Evolutionary conservation across 139 green algal genomes (phyloP).

Genomic region (Ulvella scutata): DNA sequence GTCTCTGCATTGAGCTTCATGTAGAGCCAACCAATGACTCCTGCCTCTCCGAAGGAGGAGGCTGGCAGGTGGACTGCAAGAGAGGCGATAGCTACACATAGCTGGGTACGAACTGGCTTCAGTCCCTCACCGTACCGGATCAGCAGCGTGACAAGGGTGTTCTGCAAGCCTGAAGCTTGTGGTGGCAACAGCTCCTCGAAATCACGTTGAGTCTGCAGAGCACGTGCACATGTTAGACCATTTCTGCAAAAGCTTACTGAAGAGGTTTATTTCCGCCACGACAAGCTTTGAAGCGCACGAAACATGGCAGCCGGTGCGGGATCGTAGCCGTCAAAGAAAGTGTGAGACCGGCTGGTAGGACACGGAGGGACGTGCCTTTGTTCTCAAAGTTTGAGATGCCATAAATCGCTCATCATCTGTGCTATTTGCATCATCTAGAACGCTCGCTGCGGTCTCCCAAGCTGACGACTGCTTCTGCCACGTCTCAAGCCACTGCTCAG

Average conservation of each 20-base stretch:
- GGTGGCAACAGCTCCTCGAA: neutral
- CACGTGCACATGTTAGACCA: neutral
- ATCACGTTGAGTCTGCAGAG: neutral
- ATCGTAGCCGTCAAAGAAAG: no score
- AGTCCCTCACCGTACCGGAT: neutral
- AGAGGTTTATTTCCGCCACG: no score
- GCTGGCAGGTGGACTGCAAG: neutral
- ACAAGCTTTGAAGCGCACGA: no score
- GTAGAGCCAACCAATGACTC: neutral
- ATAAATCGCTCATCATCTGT: neutral
- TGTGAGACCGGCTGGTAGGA: no score
- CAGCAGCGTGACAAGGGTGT: neutral
- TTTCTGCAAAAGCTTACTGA: neutral
- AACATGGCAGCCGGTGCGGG: neutral
- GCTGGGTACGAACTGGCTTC: neutral
- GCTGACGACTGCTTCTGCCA: neutral
- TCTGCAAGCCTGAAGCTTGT: neutral
- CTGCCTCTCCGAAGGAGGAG: neutral
- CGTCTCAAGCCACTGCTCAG: neutral
- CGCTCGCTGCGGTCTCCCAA: neutral
- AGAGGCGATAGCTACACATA: neutral
- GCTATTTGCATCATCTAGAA: neutral
- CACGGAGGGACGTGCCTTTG: neutral
- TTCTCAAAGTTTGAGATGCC: neutral
- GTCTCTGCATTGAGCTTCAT: constrained; percentile 2